A percentile compares a stretch with the other conserved stretches of the same genome.
Conservation (phyloP, 495 filamentous ascomycete genomes). For the Podospora appendiculata region DNA sequence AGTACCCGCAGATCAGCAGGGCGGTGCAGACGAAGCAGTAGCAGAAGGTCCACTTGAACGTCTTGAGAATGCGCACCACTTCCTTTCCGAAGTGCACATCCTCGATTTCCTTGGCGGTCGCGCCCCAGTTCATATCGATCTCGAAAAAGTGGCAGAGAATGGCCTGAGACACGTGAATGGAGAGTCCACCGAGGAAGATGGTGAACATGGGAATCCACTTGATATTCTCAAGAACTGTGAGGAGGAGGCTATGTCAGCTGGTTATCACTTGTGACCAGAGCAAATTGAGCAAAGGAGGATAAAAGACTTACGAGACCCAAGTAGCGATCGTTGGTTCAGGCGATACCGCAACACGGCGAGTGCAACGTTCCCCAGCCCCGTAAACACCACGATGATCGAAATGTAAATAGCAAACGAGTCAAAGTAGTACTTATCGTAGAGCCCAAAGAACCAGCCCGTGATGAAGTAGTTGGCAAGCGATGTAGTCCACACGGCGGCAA, state of each 20-base stretch:
- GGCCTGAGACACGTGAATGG: conserved; percentile 54
- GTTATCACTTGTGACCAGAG: neutral
- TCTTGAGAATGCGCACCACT: conserved; percentile 44
- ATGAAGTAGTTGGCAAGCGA: conserved; percentile 60
- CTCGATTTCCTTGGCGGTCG: conserved; percentile 57
- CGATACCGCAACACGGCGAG: conserved; percentile 49
- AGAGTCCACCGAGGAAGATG: conserved; percentile 58
- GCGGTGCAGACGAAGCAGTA: conserved; percentile 40
- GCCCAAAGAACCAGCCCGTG: conserved; percentile 50
- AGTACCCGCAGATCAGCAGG: conserved; percentile 40
- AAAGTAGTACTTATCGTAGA: conserved; percentile 55
- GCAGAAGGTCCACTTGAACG: conserved; percentile 54
- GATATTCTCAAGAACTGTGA: conserved; percentile 48
- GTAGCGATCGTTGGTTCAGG: conserved; percentile 30
- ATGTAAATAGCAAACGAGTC: conserved; percentile 53
- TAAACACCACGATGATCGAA: conserved; percentile 49
- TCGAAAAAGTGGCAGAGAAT: conserved; percentile 53
- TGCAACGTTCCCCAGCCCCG: conserved; percentile 44
- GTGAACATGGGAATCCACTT: conserved; percentile 57
- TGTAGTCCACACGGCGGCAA: conserved; percentile 58
- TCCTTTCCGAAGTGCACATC: conserved; percentile 54
- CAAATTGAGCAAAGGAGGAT: neutral
- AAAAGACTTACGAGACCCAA: conserved; percentile 26
- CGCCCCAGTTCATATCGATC: conserved; percentile 56
- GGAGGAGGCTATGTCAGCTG: neutral